Percentiles rank a stretch among this genome's conserved stretches.
Evolutionary conservation across 805 yeast species (phyloP).

Genomic region (Torulaspora microellipsoides): DNA sequence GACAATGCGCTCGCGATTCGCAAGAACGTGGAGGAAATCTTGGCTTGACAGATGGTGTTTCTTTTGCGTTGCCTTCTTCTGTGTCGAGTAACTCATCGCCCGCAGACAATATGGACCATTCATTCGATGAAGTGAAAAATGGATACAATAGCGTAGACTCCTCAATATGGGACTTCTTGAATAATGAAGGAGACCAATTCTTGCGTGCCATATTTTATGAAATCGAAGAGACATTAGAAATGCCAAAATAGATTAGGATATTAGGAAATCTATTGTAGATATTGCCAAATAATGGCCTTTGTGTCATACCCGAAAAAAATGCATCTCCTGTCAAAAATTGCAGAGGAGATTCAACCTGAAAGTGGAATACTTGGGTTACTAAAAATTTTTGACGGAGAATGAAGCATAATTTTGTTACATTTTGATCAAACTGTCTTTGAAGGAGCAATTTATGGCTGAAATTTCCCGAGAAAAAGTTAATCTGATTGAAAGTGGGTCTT

Average conservation of each 20-base stretch:
- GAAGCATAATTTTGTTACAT: too few species aligned
- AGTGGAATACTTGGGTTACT: too few species aligned
- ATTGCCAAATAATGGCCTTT: too few species aligned
- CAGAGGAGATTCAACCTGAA: too few species aligned
- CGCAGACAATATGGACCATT: background rate
- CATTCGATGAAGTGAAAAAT: background rate
- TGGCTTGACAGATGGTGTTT: constrained; percentile 8
- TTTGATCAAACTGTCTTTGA: too few species aligned
- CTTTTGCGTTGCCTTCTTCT: constrained; percentile 4
- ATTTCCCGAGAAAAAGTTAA: too few species aligned
- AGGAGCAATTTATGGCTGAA: too few species aligned
- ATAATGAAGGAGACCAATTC: constrained; percentile 31
- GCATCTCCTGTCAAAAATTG: too few species aligned
- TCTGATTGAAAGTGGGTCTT: too few species aligned
- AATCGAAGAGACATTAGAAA: constrained; percentile 23
- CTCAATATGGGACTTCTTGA: constrained; percentile 32
- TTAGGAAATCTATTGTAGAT: too few species aligned
- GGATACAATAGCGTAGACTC: background rate
- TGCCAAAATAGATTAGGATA: background rate
- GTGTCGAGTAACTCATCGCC: constrained; percentile 5
- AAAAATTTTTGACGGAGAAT: too few species aligned
- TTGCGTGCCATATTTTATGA: constrained; percentile 30
- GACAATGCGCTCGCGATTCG: background rate
- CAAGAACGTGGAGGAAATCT: background rate
- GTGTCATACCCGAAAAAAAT: too few species aligned